Conservation (phyloP, 306 rosid genomes). For the Malus sieversii region DNA sequence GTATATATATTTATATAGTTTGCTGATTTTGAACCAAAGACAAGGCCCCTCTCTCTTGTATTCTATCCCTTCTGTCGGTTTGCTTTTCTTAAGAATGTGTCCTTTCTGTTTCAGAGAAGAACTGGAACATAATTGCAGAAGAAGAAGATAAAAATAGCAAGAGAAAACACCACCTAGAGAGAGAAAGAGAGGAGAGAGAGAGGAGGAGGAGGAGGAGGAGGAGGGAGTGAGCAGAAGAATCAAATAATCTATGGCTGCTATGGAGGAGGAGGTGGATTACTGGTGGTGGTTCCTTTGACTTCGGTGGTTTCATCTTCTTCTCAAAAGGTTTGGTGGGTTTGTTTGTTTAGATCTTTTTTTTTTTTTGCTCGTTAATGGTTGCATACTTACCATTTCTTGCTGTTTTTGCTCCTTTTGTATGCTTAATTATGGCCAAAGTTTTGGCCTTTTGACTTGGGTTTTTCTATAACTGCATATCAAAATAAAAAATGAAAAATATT, state of each 20-base stretch:
- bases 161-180: not conserved
- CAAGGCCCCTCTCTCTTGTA: slow-evolving; percentile 25
- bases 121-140: slow-evolving; percentile 4
- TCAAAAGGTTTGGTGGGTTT: slow-evolving; percentile 22
- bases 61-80: slow-evolving; percentile 41
- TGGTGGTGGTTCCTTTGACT: slow-evolving; percentile 25
- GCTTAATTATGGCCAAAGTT: not conserved
- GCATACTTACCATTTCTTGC: not conserved
- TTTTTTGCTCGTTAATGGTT: slow-evolving; percentile 1
- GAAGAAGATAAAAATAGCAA: slow-evolving; percentile 10
- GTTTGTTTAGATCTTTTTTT: slow-evolving; percentile 17
- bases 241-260: slow-evolving; percentile 1
- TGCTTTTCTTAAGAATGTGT: slow-evolving; percentile 17
- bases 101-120: slow-evolving; percentile 11
- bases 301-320: slow-evolving; percentile 6
- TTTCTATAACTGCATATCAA: not conserved
- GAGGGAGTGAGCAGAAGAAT: not conserved
- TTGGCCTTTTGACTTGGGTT: not conserved
- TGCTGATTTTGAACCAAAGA: slow-evolving; percentile 36
- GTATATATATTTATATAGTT: slow-evolving; percentile 1
- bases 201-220: not conserved
- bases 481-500: not conserved
- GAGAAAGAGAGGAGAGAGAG: slow-evolving; percentile 1
- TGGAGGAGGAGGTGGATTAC: slow-evolving; percentile 4
- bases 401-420: not conserved